phyloP scores from a whole-genome alignment of 441 rosid genomes.

The Erodium trifolium region DNA sequence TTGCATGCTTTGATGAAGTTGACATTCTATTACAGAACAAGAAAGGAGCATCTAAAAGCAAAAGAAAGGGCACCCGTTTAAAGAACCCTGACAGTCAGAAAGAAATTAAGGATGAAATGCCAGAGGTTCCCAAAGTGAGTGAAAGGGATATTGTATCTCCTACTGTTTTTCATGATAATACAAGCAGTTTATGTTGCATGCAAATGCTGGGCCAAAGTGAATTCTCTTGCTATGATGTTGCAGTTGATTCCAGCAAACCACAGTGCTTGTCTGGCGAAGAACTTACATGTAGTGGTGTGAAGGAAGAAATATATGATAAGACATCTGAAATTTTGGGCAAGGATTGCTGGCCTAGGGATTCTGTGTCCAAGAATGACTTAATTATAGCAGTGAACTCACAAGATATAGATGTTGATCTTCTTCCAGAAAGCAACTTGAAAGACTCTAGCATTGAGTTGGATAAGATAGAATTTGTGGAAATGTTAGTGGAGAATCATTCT shows the following conservation, averaged over 20 bases:
- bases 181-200: slow-evolving; percentile 38
- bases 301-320: slow-evolving; percentile 21
- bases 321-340: slow-evolving; percentile 18
- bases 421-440: slow-evolving; percentile 18
- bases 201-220: slow-evolving; percentile 44
- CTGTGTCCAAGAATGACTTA: slow-evolving; percentile 21
- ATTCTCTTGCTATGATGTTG: slow-evolving; percentile 42
- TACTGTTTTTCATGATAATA: slow-evolving; percentile 31
- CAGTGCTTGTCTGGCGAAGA: slow-evolving; percentile 17
- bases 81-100: slow-evolving; percentile 24
- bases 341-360: slow-evolving; percentile 15
- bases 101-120: slow-evolving; percentile 24
- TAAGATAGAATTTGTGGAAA: slow-evolving; percentile 23
- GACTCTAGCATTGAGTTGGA: slow-evolving; percentile 21
- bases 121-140: slow-evolving; percentile 32
- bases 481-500: slow-evolving; percentile 20
- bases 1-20: slow-evolving; percentile 7
- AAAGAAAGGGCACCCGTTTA: slow-evolving; percentile 24
- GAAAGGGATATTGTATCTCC: slow-evolving; percentile 41
- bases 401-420: slow-evolving; percentile 25
- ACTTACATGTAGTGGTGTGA: slow-evolving; percentile 18
- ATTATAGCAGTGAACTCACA: slow-evolving; percentile 15
- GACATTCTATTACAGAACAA: slow-evolving; percentile 29
- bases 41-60: slow-evolving; percentile 29
- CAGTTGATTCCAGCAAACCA: slow-evolving; percentile 32